A percentile compares a stretch with the other conserved stretches of the same genome.
These are phyloP conservation scores for Penicillium paneum DNA, from an alignment of 2,329 filamentous ascomycete species.

Conservation along the genomic window DNA sequence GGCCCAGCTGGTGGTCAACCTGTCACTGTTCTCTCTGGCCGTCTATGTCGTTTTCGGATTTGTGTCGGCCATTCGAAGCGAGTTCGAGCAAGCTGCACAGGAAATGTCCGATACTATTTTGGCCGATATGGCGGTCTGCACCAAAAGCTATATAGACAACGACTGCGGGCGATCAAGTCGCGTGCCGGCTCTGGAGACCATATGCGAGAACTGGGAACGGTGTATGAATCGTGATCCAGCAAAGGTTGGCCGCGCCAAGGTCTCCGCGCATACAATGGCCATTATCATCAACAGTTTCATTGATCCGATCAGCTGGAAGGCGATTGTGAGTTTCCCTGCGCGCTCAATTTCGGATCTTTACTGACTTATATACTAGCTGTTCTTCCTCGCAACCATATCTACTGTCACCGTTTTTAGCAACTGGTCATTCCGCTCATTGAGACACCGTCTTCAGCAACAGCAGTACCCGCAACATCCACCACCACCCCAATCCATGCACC, in stretches of 20 bases:
- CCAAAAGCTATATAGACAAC: conserved; percentile 71
- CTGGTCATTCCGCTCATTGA: conserved; percentile 57
- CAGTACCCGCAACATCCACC: conserved; percentile 26
- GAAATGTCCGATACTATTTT: conserved; percentile 67
- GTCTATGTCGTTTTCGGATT: conserved; percentile 68
- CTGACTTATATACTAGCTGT: conserved; percentile 31
- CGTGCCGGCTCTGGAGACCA: conserved; percentile 66
- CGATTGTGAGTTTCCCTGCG: conserved; percentile 53
- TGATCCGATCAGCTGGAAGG: conserved; percentile 83
- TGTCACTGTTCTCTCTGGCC: conserved; percentile 47
- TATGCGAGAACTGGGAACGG: conserved; percentile 76
- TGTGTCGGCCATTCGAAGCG: conserved; percentile 66
- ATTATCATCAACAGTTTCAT: conserved; percentile 93
- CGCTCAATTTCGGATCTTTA: not conserved
- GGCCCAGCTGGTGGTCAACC: conserved; percentile 57
- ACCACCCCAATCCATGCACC: conserved; percentile 22
- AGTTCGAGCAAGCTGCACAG: conserved; percentile 70
- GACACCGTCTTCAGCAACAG: conserved; percentile 34
- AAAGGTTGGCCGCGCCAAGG: conserved; percentile 71
- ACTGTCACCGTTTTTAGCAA: conserved; percentile 57
- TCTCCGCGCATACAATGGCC: conserved; percentile 83
- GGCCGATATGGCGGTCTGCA: conserved; percentile 70
- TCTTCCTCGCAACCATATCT: conserved; percentile 41
- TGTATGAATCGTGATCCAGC: conserved; percentile 85
- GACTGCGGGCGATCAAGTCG: conserved; percentile 65